Evolutionary conservation across 306 rosid species (phyloP).

Genomic region (Urtica urens): DNA sequence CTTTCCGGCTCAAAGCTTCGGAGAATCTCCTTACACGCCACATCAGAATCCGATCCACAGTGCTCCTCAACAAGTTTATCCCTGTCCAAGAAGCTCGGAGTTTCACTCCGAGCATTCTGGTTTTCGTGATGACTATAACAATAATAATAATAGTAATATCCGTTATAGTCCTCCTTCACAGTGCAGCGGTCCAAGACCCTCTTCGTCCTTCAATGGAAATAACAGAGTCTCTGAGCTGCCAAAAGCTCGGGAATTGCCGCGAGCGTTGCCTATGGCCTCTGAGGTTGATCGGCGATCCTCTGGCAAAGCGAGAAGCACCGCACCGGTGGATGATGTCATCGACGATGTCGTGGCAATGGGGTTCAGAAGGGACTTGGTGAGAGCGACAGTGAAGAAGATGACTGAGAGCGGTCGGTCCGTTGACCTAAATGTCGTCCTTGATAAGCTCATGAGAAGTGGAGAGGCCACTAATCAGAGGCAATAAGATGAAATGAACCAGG

Average conservation of each 20-base stretch:
- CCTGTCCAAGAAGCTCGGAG: constrained; percentile 11
- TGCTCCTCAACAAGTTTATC: constrained; percentile 13
- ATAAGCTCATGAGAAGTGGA: constrained; percentile 27
- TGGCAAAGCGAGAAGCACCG: constrained; percentile 16
- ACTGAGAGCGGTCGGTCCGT: constrained; percentile 29
- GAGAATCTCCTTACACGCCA: constrained; percentile 7
- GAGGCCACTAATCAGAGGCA: no score
- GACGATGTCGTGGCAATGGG: constrained; percentile 40
- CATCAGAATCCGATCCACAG: no score
- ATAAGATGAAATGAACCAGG: no score
- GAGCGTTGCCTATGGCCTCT: constrained; percentile 37
- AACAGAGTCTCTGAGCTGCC: constrained; percentile 10
- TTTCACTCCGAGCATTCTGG: constrained; percentile 7
- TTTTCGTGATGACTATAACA: constrained; percentile 11
- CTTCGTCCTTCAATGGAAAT: constrained; percentile 7
- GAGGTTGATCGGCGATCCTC: constrained; percentile 22
- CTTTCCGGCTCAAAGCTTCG: not conserved
- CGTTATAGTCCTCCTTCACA: constrained; percentile 8
- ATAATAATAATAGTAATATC: no score
- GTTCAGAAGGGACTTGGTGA: constrained; percentile 36
- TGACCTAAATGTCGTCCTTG: constrained; percentile 32
- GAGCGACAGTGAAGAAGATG: constrained; percentile 33
- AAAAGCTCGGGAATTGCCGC: constrained; percentile 19
- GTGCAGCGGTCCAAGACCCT: constrained; percentile 11
- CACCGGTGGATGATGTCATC: constrained; percentile 23